Evolutionary conservation across 1,139 yeast species (phyloP), one percentile per base, ranked within the genome.

Genomic region (Fermentozyma sake): DNA sequence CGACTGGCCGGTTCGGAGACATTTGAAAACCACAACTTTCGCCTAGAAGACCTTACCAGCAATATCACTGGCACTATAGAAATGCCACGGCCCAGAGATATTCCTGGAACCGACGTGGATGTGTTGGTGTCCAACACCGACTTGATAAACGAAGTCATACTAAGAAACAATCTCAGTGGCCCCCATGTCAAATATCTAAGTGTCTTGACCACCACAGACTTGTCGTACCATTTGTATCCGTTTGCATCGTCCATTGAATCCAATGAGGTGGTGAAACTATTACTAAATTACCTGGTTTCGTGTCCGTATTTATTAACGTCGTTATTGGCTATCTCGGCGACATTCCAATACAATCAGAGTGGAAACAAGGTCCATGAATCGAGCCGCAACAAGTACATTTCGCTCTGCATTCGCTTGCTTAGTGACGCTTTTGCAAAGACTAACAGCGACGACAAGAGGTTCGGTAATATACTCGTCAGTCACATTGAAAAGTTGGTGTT

Each of bases 401-500:
- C 52, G 4, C 49, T 49, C 9, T 61, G 71, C 32, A 43, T 65
- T 26, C 47, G 49, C 28, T 40, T 52, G 2, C 40, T 65, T 23
- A 50, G 59, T 35, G 50, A 49, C 16, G 69, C 61, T 3, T 65
- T 64, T 28, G 19, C 24, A 18, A 16, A 10, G 10, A 11, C 24
- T 7, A 11, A 20, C 16, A 20, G 23, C 23, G 23, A 12, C 3
- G 24, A 24, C 8, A 8, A 6, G 16, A 18, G 10, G 9, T 9
- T 22, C 24, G 16, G 24, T 19, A 22, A 18, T 26, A 30, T 21
- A 16, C 19, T 30, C 14, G 48, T 56, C 14, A 44, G 48, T 25
- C 61, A 60, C 32, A 61, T 65, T 22, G 72, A 65, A 33, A 42
- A 55, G 28, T 44, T 66, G 7, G 42, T 66, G 3, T 42, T 66